phyloP scores from a whole-genome alignment of 2,329 filamentous ascomycete species.

The Fusarium praegraminearum region DNA sequence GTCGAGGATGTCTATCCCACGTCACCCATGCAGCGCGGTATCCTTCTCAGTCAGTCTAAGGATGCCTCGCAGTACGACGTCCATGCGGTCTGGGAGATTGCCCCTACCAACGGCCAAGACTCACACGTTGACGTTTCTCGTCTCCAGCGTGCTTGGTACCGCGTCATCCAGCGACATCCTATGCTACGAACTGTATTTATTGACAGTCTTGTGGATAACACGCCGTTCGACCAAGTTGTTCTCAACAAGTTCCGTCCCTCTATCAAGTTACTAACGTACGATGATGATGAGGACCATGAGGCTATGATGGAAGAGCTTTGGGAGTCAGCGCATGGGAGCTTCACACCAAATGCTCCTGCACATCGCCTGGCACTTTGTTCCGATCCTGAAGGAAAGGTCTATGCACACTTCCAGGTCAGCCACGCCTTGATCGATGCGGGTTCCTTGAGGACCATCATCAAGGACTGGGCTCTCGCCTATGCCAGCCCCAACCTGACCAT shows the following conservation, averaged over 20 bases:
- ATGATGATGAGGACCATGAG: constrained; percentile 1
- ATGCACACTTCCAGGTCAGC: constrained; percentile 15
- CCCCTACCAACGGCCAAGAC: not conserved
- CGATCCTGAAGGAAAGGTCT: not conserved
- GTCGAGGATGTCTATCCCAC: constrained; percentile 18
- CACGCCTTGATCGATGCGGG: constrained; percentile 17
- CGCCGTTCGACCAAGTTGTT: constrained; percentile 17
- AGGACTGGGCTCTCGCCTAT: constrained; percentile 2
- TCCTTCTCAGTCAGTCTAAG: constrained; percentile 17
- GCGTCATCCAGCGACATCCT: constrained; percentile 9
- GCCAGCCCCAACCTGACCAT: not conserved
- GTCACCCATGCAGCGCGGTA: constrained; percentile 20
- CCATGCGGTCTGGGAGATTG: constrained; percentile 9
- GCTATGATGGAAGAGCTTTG: not conserved
- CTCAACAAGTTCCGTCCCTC: constrained; percentile 7
- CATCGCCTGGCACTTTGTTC: not conserved
- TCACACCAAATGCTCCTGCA: not conserved
- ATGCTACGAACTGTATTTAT: constrained; percentile 21
- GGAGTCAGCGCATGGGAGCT: not conserved
- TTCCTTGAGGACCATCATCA: constrained; percentile 7
- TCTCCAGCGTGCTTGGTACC: constrained; percentile 4
- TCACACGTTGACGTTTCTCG: not conserved
- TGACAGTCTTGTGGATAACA: constrained; percentile 18
- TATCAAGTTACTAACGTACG: not conserved
- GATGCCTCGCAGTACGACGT: constrained; percentile 16